These are phyloP conservation scores for Nitzschia sp. DNA, from an alignment of 108 stramenopile genomes.

Conservation along the genomic window DNA sequence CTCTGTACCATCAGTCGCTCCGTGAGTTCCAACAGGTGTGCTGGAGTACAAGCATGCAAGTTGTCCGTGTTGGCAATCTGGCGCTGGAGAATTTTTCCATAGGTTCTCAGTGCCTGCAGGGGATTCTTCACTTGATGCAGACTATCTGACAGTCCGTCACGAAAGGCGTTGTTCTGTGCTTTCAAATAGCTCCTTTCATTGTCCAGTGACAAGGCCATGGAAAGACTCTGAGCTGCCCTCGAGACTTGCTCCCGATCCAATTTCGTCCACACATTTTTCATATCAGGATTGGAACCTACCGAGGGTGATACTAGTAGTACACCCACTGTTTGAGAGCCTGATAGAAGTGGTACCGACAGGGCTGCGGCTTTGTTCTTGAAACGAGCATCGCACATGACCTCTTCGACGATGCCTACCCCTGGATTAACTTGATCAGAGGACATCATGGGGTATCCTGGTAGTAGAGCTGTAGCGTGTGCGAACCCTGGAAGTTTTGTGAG, in stretches of 20 bases:
- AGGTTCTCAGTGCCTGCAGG: conserved; percentile 81
- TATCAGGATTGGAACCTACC: conserved; percentile 11
- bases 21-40: conserved; percentile 62
- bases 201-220: conserved; percentile 83
- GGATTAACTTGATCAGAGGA: conserved; percentile 32
- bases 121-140: conserved; percentile 92
- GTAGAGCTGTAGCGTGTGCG: conserved; percentile 42
- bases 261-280: conserved; percentile 47
- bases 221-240: conserved; percentile 71
- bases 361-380: conserved; percentile 33
- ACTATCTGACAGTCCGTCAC: conserved; percentile 64
- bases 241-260: conserved; percentile 68
- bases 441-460: conserved; percentile 67
- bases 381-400: conserved; percentile 53
- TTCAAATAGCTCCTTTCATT: conserved; percentile 52
- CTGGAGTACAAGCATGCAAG: conserved; percentile 18
- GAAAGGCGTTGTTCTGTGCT: conserved; percentile 50
- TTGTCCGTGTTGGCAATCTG: conserved; percentile 48
- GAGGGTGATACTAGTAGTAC: conserved; percentile 51
- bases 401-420: conserved; percentile 54
- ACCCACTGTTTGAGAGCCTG: conserved; percentile 81
- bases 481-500: conserved; percentile 65
- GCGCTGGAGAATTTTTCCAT: conserved; percentile 78
- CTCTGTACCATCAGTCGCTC: conserved; percentile 80
- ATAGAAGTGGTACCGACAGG: conserved; percentile 77